A percentile compares a stretch with the other conserved stretches of the same genome.
phyloP scores from a whole-genome alignment of 2,329 filamentous ascomycete genomes.

The Daldinia sp. region DNA sequence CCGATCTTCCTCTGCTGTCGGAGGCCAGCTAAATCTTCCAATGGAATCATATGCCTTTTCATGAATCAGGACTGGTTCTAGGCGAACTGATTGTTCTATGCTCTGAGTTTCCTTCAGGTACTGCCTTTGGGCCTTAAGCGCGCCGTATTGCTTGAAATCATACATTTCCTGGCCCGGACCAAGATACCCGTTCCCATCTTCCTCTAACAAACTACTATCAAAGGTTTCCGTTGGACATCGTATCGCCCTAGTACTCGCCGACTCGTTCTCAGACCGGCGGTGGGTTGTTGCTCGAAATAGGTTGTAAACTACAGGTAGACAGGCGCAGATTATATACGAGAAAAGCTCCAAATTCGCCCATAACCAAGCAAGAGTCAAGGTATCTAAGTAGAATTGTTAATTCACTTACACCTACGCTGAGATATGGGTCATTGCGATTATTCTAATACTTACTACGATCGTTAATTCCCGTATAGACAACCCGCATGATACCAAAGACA shows the following conservation, averaged over 20 bases:
- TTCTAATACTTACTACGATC: background rate
- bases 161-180: background rate
- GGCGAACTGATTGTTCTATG: background rate
- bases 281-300: background rate
- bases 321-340: background rate
- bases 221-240: background rate
- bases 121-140: background rate
- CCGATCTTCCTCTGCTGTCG: no score
- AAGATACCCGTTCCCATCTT: background rate
- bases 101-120: background rate
- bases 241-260: background rate
- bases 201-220: no score
- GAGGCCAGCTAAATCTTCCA: no score
- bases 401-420: background rate
- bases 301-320: background rate
- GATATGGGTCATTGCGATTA: background rate
- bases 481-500: background rate
- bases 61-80: background rate
- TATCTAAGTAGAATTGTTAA: background rate
- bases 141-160: background rate
- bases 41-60: background rate
- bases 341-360: background rate
- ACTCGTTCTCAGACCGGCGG: background rate
- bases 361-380: background rate
- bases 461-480: background rate